Base-by-base conservation (phyloP, 2,329 filamentous ascomycete species). In the Diaporthe batatas region DNA sequence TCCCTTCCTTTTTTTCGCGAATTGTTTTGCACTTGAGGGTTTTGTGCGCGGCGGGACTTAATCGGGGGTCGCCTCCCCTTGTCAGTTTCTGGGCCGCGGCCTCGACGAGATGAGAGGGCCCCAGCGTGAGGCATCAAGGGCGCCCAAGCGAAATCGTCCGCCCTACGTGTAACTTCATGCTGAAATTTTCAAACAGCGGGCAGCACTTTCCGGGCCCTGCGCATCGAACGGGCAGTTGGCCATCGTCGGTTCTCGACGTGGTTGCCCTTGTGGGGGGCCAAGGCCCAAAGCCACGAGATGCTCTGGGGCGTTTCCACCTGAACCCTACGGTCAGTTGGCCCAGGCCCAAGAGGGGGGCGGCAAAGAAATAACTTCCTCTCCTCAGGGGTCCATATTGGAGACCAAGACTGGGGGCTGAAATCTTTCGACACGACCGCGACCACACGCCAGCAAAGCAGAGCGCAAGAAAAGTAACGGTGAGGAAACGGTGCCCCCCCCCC, bases 401-500 rank as follows among this genome's bases (percentile, higher is more conserved):
- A 51, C 58, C n/a, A 42, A 42, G 57, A 59, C 47, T 51, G 59
- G 44, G 59, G 59, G 59, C 58, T n/a, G 58, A 47, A 64, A 64
- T 39, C 25, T 64, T 64, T 59, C 36, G 23, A 44, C 25, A 32
- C 57, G 47, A 34, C 44, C 54, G 36, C 54, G 36, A 39, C 36
- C 2, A 14, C 36, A 53, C 29, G 39, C 34, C 36, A 39, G 36
- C 36, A 39, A 25, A 25, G 29, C 36, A 42, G 39, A 44, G 18
- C 12, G 6, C 3, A 39, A 3, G 18, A 44, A 44, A 65, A 59
- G 29, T 70, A 73, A 73, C 67, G 71, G 71, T 70, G 32, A n/a
- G 29, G 39, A 73, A 65, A 71, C 71, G 71, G 58, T 65, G n/a
- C n/a, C n/a, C n/a, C n/a, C n/a, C n/a, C n/a, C 34, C 29, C 34